Percentiles rank a stretch among this genome's conserved stretches.
phyloP scores from a whole-genome alignment of 495 filamentous ascomycete species.

The Amniculicola lignicola region DNA sequence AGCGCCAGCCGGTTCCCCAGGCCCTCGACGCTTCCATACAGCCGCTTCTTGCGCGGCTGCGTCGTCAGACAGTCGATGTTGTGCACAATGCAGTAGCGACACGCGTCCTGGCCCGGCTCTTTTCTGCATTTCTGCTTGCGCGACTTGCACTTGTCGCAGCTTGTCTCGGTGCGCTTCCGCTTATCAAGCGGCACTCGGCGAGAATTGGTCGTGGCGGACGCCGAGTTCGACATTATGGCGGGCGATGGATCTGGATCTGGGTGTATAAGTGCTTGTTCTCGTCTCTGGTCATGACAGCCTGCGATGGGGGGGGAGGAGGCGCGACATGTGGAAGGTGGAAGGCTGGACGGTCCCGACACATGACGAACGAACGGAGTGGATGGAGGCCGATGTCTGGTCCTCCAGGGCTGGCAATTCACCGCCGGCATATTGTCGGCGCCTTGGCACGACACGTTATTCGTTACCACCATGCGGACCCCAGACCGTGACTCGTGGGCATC shows the following conservation, averaged over 20 bases:
- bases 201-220: conserved; percentile 3
- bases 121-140: conserved; percentile 46
- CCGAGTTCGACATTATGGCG: background rate
- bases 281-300: background rate
- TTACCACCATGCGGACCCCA: too few relatives aligned
- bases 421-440: too few relatives aligned
- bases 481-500: too few relatives aligned
- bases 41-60: conserved; percentile 48
- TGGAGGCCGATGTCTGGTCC: too few relatives aligned
- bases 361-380: too few relatives aligned
- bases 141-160: conserved; percentile 39
- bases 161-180: conserved; percentile 39
- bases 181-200: conserved; percentile 36
- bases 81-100: conserved; percentile 44
- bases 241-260: too few relatives aligned
- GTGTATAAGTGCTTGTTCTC: too few relatives aligned
- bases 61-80: conserved; percentile 48
- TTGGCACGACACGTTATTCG: too few relatives aligned
- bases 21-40: conserved; percentile 53
- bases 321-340: too few relatives aligned
- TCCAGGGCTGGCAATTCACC: too few relatives aligned
- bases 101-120: conserved; percentile 38
- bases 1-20: conserved; percentile 47
- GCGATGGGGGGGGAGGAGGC: background rate
- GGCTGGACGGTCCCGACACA: too few relatives aligned